Evolutionary conservation across 257 asterid genomes (phyloP).

Genomic region (Petunia secreta): DNA sequence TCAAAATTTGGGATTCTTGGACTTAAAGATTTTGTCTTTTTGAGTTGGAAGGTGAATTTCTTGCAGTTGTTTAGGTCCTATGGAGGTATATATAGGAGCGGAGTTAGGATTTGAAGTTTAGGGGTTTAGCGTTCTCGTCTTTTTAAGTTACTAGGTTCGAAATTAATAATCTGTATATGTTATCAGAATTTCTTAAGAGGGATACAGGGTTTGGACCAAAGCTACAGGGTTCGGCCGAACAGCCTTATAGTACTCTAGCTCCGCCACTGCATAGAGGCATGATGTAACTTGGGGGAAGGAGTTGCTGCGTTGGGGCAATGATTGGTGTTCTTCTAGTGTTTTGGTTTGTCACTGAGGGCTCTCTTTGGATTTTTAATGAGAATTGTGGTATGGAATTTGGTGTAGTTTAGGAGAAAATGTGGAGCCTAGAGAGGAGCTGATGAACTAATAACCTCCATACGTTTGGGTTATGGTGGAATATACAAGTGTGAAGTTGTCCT

Average conservation of each 20-base stretch:
- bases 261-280: no score
- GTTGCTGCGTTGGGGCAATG: background rate
- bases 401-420: conserved; percentile 8
- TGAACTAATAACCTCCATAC: background rate
- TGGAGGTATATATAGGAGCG: background rate
- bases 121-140: no score
- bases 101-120: no score
- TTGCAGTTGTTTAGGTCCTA: background rate
- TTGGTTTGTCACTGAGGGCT: background rate
- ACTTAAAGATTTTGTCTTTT: background rate
- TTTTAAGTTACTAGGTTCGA: no score
- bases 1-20: background rate
- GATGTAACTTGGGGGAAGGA: background rate
- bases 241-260: no score
- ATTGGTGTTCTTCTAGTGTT: background rate
- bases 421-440: background rate
- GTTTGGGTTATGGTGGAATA: background rate
- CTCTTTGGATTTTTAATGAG: background rate
- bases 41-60: background rate
- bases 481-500: background rate
- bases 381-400: background rate
- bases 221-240: no score
- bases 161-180: no score
- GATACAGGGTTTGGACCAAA: no score
- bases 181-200: no score